phyloP scores from a whole-genome alignment of 1,139 yeast species.

The Yamadazyma siamensis region DNA sequence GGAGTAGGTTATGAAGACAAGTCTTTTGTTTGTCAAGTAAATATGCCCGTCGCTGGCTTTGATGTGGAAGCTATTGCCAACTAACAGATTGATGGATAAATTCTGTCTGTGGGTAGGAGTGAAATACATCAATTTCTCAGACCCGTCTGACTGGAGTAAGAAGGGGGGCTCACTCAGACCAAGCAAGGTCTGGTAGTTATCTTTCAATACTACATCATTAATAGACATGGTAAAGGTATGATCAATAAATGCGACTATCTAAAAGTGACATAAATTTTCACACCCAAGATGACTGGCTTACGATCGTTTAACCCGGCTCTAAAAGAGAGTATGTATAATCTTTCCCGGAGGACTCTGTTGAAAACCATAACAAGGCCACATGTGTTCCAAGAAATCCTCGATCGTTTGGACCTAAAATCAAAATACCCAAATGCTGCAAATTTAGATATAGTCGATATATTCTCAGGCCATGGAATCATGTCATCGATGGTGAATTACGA shows the following conservation, averaged over 20 bases:
- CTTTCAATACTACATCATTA: constrained; percentile 25
- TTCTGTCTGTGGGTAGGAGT: constrained; percentile 22
- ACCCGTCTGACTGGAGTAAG: constrained; percentile 14
- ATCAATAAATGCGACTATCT: not conserved
- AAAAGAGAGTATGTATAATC: constrained; percentile 11
- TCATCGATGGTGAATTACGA: constrained; percentile 54
- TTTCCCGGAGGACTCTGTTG: constrained; percentile 14
- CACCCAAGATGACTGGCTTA: not conserved
- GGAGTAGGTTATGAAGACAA: constrained; percentile 33
- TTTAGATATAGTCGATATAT: constrained; percentile 63
- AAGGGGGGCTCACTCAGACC: constrained; percentile 22
- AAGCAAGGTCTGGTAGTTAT: constrained; percentile 17
- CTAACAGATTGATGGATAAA: constrained; percentile 12
- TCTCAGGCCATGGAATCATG: constrained; percentile 54
- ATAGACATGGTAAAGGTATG: constrained; percentile 33
- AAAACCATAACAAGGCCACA: constrained; percentile 20
- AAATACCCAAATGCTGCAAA: constrained; percentile 40
- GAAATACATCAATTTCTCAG: constrained; percentile 18
- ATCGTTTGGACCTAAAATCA: constrained; percentile 36
- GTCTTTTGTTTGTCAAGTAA: constrained; percentile 34
- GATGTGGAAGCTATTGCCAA: constrained; percentile 20
- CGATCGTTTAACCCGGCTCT: constrained; percentile 34
- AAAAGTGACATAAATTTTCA: not conserved
- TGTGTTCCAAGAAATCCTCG: constrained; percentile 37
- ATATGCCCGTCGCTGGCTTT: constrained; percentile 32